Percentiles rank a stretch among this genome's conserved stretches.
These are phyloP conservation scores for Gossypium aridum DNA, from an alignment of 441 rosid genomes.

Conservation along the genomic window DNA sequence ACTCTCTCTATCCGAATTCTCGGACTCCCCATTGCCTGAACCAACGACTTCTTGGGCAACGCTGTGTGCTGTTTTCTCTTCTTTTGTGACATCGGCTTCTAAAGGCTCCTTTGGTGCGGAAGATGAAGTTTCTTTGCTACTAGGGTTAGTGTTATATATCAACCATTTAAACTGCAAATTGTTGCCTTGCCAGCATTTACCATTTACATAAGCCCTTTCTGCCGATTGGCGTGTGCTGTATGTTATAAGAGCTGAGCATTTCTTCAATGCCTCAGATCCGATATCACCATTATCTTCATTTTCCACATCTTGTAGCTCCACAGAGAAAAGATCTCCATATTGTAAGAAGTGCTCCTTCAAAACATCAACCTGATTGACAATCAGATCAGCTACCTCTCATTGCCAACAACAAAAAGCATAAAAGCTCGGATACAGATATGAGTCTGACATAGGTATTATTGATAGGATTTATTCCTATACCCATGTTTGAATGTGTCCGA, in stretches of 20 bases:
- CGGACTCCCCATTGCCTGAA: constrained; percentile 34
- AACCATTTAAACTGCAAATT: constrained; percentile 66
- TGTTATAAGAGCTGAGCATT: constrained; percentile 47
- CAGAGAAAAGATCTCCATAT: constrained; percentile 60
- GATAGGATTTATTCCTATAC: neutral
- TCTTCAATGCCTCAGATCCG: constrained; percentile 29
- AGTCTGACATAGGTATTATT: neutral
- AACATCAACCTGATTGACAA: constrained; percentile 44
- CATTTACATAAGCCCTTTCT: constrained; percentile 74
- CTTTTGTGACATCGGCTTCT: constrained; percentile 25
- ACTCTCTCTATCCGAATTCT: constrained; percentile 27
- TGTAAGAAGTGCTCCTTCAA: constrained; percentile 75
- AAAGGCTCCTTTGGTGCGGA: constrained; percentile 23
- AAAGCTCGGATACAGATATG: neutral
- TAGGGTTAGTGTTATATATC: constrained; percentile 31
- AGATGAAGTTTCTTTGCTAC: constrained; percentile 26
- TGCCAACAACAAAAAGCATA: neutral
- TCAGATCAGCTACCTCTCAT: constrained; percentile 6
- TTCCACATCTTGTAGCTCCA: constrained; percentile 64
- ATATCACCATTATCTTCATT: constrained; percentile 20
- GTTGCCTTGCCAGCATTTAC: constrained; percentile 82
- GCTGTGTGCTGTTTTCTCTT: constrained; percentile 16
- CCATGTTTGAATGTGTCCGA: neutral
- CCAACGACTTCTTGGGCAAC: constrained; percentile 34
- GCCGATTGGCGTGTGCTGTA: constrained; percentile 62